A percentile compares a stretch with the other conserved stretches of the same genome.
Conservation (phyloP, 768 basidiomycete species). For the Termitomyces sp. region DNA sequence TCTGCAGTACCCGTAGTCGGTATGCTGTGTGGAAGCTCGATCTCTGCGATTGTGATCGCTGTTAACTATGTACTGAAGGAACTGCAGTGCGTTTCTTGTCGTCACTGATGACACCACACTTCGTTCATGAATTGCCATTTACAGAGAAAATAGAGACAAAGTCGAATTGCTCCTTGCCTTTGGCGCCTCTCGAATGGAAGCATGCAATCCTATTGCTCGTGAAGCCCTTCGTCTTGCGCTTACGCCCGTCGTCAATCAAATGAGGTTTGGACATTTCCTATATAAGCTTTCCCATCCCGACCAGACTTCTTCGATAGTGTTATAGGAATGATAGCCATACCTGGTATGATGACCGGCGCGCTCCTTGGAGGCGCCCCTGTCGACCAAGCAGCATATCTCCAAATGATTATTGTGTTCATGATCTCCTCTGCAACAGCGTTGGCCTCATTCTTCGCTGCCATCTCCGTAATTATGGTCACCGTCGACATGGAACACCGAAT, state of each 20-base stretch:
- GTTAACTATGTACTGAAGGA: slow-evolving; percentile 71
- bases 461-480: slow-evolving; percentile 53
- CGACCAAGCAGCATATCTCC: slow-evolving; percentile 78
- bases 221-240: slow-evolving; percentile 79
- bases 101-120: background rate
- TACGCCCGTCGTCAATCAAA: slow-evolving; percentile 78
- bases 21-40: slow-evolving; percentile 80
- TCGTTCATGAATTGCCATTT: background rate
- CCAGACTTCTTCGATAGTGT: slow-evolving; percentile 36
- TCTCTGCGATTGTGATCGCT: slow-evolving; percentile 70
- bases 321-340: slow-evolving; percentile 72
- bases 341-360: slow-evolving; percentile 91
- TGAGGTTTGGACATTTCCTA: slow-evolving; percentile 49
- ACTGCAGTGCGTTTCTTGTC: slow-evolving; percentile 47
- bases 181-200: slow-evolving; percentile 80
- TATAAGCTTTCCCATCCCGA: background rate
- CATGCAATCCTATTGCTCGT: slow-evolving; percentile 71
- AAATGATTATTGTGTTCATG: slow-evolving; percentile 96
- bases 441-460: slow-evolving; percentile 59
- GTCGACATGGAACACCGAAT: slow-evolving; percentile 68
- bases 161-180: slow-evolving; percentile 84
- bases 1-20: slow-evolving; percentile 72
- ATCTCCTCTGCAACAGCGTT: slow-evolving; percentile 75
- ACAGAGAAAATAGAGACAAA: slow-evolving; percentile 78
- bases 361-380: slow-evolving; percentile 84